These are phyloP conservation scores for Cutaneotrichosporon dermatis DNA, from an alignment of 1,284 basidiomycete genomes.

Conservation along the genomic window DNA sequence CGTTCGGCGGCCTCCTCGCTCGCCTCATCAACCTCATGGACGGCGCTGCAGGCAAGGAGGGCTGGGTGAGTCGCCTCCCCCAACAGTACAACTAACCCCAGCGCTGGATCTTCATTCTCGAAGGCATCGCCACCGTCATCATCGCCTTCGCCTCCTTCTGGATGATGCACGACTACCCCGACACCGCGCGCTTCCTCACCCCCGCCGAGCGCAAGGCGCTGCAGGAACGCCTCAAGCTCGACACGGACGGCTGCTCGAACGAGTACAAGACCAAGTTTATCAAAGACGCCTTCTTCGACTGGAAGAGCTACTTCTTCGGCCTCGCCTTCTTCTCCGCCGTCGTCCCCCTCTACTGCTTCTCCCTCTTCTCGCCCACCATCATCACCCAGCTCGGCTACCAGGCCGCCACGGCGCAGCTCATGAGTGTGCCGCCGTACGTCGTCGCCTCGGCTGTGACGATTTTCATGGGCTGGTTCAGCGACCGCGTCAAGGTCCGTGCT, in stretches of 20 bases:
- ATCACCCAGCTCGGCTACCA: constrained; percentile 53
- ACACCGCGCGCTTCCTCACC: constrained; percentile 69
- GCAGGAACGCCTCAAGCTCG: constrained; percentile 25
- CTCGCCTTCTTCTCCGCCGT: constrained; percentile 46
- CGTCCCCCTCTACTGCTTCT: constrained; percentile 57
- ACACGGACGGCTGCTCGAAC: constrained; percentile 29
- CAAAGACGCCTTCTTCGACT: constrained; percentile 30
- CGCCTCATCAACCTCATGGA: constrained; percentile 47
- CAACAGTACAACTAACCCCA: no score
- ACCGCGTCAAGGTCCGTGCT: constrained; percentile 36
- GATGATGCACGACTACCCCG: constrained; percentile 75
- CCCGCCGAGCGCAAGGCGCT: constrained; percentile 57
- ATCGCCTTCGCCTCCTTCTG: constrained; percentile 64
- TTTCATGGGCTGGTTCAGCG: constrained; percentile 38
- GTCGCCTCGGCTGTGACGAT: constrained; percentile 36
- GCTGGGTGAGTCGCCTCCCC: constrained; percentile 19
- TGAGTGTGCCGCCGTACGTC: constrained; percentile 33
- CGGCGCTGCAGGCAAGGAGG: constrained; percentile 37
- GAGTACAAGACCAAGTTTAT: constrained; percentile 34
- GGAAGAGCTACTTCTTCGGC: constrained; percentile 37
- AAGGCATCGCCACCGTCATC: constrained; percentile 65
- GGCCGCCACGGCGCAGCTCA: constrained; percentile 64
- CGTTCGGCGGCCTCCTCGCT: constrained; percentile 47
- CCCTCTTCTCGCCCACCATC: constrained; percentile 53
- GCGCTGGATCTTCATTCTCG: constrained; percentile 71